Evolutionary conservation across 2,329 filamentous ascomycete genomes (phyloP).

Genomic region (Aspergillus japonicus): DNA sequence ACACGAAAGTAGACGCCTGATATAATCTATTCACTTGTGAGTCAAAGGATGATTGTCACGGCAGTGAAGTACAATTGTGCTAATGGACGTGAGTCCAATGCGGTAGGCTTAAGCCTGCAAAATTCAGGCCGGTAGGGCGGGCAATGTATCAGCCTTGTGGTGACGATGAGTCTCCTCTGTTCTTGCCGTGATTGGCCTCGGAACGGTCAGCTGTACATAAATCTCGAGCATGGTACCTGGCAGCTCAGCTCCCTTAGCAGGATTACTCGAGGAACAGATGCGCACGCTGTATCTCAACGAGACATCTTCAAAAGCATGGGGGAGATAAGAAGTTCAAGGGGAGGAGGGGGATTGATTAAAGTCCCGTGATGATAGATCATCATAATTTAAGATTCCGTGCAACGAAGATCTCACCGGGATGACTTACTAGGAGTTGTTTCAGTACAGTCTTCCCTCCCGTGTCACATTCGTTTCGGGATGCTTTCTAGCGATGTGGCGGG

Average conservation of each 20-base stretch:
- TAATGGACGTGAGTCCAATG: background rate
- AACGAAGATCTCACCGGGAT: background rate
- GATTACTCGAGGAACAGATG: too few relatives aligned
- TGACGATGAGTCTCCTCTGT: background rate
- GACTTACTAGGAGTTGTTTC: background rate
- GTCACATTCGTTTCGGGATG: background rate
- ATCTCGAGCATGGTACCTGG: too few relatives aligned
- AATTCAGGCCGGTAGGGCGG: background rate
- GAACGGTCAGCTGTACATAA: background rate
- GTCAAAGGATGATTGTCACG: background rate
- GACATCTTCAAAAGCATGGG: too few relatives aligned
- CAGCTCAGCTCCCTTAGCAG: too few relatives aligned
- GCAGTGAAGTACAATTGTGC: background rate
- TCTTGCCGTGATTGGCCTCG: background rate
- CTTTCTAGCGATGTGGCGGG: background rate
- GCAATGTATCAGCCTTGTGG: background rate
- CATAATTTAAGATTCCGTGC: background rate
- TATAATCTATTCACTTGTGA: background rate
- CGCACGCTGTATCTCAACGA: background rate
- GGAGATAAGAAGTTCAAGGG: background rate
- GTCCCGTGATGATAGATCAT: background rate
- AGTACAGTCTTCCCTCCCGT: background rate
- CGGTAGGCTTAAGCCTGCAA: background rate
- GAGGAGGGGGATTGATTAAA: background rate
- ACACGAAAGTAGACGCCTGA: background rate